Evolutionary conservation across 2,329 filamentous ascomycete species (phyloP).

Genomic region (Chaetomium sp.): DNA sequence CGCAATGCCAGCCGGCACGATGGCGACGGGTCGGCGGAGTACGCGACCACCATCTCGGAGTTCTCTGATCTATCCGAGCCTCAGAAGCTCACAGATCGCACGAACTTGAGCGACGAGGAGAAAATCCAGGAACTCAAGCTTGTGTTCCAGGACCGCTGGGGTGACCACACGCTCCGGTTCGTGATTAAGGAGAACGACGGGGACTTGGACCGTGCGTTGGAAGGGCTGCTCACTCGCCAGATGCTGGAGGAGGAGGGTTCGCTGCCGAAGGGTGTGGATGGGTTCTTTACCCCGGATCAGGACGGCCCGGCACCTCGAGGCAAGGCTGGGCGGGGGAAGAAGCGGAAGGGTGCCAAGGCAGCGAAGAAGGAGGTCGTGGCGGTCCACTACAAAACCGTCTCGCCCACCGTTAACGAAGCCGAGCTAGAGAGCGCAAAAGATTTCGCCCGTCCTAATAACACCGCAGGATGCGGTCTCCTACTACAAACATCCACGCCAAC

Average conservation of each 20-base stretch:
- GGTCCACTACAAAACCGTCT: constrained; percentile 24
- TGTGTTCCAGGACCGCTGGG: constrained; percentile 63
- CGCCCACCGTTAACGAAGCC: constrained; percentile 11
- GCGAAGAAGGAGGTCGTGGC: constrained; percentile 5
- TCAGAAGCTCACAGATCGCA: constrained; percentile 24
- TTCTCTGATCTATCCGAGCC: constrained; percentile 21
- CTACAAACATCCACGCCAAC: not conserved
- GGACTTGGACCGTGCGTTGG: constrained; percentile 64
- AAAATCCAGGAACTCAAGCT: constrained; percentile 58
- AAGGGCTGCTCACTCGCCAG: constrained; percentile 72
- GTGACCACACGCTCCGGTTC: constrained; percentile 57
- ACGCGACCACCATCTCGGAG: constrained; percentile 20
- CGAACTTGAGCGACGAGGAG: constrained; percentile 41
- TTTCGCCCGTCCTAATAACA: not conserved
- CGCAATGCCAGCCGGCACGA: constrained; percentile 14
- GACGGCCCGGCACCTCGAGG: constrained; percentile 31
- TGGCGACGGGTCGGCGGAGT: constrained; percentile 12
- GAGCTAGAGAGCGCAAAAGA: constrained; percentile 22
- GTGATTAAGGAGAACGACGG: constrained; percentile 61
- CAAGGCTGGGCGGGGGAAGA: constrained; percentile 18
- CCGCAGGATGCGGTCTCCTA: not conserved
- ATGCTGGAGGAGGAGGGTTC: constrained; percentile 65
- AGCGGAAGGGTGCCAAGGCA: constrained; percentile 7
- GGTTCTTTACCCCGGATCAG: constrained; percentile 55
- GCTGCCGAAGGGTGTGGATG: constrained; percentile 70